Evolutionary conservation across 2,329 filamentous ascomycete species (phyloP).

Genomic region (Ceratocystis variospora): DNA sequence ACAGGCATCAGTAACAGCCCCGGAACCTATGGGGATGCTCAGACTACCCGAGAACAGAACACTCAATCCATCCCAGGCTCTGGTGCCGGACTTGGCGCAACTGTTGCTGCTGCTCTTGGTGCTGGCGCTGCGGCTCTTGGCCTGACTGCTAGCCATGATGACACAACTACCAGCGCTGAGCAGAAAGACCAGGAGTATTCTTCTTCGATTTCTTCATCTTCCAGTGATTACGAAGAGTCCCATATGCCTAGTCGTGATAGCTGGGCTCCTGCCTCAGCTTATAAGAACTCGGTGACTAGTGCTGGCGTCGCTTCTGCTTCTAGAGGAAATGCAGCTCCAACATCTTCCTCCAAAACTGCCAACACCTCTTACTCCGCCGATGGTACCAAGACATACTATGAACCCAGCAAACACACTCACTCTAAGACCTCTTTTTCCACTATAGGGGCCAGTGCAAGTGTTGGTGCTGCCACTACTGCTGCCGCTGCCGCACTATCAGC

Average conservation of each 20-base stretch:
- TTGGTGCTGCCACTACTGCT: neutral
- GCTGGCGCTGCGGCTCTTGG: constrained; percentile 17
- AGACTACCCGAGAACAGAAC: neutral
- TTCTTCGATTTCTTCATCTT: constrained; percentile 12
- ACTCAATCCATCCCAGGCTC: neutral
- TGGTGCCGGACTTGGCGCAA: constrained; percentile 14
- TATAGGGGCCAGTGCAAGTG: neutral
- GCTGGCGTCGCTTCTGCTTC: constrained; percentile 7
- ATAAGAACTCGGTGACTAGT: constrained; percentile 8
- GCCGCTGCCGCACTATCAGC: constrained; percentile 8
- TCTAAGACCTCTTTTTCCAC: neutral
- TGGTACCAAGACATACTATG: constrained; percentile 13
- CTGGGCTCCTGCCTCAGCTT: constrained; percentile 12
- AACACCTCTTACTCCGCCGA: neutral
- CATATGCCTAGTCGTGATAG: neutral
- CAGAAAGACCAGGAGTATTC: constrained; percentile 14
- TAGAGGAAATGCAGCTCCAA: neutral
- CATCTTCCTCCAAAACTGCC: neutral
- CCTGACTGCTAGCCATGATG: constrained; percentile 12
- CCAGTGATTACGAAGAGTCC: constrained; percentile 13
- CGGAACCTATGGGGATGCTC: neutral
- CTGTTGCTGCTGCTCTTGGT: constrained; percentile 15
- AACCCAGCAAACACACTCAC: neutral
- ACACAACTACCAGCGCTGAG: neutral
- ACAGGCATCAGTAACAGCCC: neutral